Conservation (phyloP, 2,329 filamentous ascomycete species). For the Penicillium sp. region DNA sequence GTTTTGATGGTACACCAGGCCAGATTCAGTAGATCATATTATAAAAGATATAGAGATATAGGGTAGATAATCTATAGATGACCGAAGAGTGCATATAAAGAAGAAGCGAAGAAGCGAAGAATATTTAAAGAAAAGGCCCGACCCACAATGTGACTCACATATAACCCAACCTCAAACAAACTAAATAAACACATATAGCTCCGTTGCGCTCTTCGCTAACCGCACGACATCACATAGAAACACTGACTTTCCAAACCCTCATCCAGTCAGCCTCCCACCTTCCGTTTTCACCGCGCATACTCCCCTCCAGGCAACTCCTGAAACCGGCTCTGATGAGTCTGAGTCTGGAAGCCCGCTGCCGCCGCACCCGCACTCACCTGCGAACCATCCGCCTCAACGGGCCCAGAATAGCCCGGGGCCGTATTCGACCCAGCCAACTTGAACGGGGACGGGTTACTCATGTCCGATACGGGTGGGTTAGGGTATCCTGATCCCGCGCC, state of each 20-base stretch:
- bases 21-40: background rate
- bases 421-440: background rate
- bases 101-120: background rate
- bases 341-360: background rate
- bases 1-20: background rate
- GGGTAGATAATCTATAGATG: background rate
- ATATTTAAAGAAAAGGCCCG: background rate
- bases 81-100: background rate
- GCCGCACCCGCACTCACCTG: background rate
- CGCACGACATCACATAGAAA: background rate
- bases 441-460: constrained; percentile 4
- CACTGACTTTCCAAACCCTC: background rate
- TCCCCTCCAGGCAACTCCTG: constrained; percentile 7
- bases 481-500: background rate
- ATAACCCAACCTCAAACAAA: background rate
- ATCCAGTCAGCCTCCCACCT: background rate
- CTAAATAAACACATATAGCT: background rate
- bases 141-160: background rate
- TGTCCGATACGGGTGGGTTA: constrained; percentile 1
- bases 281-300: background rate
- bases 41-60: background rate
- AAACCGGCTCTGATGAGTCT: background rate
- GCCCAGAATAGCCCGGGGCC: background rate
- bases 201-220: background rate
- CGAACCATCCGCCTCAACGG: constrained; percentile 1